Conservation (phyloP, 2,329 filamentous ascomycete genomes). For the Fonsecaea nubica region DNA sequence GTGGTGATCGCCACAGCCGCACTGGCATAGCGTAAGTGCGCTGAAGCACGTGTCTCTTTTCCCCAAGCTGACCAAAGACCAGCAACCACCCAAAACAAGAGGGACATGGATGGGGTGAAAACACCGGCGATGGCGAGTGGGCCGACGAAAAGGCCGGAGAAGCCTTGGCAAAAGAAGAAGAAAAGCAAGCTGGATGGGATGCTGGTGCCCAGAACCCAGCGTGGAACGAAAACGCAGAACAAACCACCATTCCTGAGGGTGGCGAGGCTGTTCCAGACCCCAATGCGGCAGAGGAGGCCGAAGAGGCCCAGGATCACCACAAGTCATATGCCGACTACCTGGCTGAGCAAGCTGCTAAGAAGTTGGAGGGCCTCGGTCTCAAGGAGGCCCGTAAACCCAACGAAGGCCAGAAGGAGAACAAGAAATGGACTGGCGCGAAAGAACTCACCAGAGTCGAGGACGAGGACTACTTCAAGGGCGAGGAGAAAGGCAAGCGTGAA, state of each 20-base stretch:
- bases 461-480: conserved; percentile 78
- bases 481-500: conserved; percentile 80
- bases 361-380: conserved; percentile 67
- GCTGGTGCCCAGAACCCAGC: conserved; percentile 42
- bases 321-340: conserved; percentile 91
- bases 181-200: conserved; percentile 69
- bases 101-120: conserved; percentile 86
- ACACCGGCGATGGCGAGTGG: conserved; percentile 80
- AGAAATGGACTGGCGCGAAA: conserved; percentile 54
- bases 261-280: conserved; percentile 40
- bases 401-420: conserved; percentile 84
- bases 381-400: conserved; percentile 86
- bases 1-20: conserved; percentile 69
- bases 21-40: conserved; percentile 63
- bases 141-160: conserved; percentile 92
- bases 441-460: conserved; percentile 61
- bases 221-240: conserved; percentile 41
- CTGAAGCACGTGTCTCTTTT: not conserved
- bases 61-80: conserved; percentile 38
- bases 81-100: conserved; percentile 58
- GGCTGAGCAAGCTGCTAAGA: conserved; percentile 77
- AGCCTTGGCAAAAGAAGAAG: conserved; percentile 82
- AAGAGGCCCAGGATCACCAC: conserved; percentile 80
- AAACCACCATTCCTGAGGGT: conserved; percentile 33
- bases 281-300: conserved; percentile 32